Evolutionary conservation across 1,284 basidiomycete genomes (phyloP), one percentile per base, ranked within the genome.

Genomic region (Sporisorium graminicola): DNA sequence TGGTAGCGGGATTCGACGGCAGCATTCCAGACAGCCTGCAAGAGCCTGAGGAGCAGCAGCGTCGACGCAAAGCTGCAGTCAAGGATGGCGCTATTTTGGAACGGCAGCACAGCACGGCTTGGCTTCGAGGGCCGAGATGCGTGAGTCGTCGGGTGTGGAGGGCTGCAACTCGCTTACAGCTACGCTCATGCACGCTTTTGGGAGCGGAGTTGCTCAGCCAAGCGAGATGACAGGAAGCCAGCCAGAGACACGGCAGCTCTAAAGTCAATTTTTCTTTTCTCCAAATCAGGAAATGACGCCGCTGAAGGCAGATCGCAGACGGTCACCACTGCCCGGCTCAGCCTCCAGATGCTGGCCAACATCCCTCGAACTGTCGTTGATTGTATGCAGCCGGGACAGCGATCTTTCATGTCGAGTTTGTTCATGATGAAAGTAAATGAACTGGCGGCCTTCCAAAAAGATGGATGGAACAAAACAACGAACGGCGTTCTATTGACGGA

Each of bases 181-280:
- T n/a, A n/a, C 29, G 18, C n/a, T 29, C 18, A 50, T 31, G 29
- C 47, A 10, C 47, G 12, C 31, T 31, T 27, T 43, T 37, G 35
- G 14, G 53, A 55, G 44, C 53, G 53, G 53, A 62, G 53, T 62
- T 63, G 52, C 35, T 62, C 44, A 42, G 52, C 52, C 59, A 47
- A 50, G 53, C 53, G 53, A 55, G 40, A 18, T 40, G 51, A 33
- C 50, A n/a, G n/a, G n/a, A n/a, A n/a, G n/a, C n/a, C n/a, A n/a
- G n/a, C n/a, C n/a, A n/a, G n/a, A n/a, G n/a, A n/a, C n/a, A n/a
- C n/a, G n/a, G n/a, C n/a, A 31, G 47, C 31, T 33, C 12, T 33
- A 33, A 33, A 33, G 31, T 12, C 31, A 33, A 12, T 33, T 12
- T 33, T 33, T 33, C 12, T 33, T n/a, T n/a, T n/a, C n/a, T n/a